Evolutionary conservation across 176 grass and related monocot species (phyloP).

Genomic region (barley (Hordeum vulgare)): DNA sequence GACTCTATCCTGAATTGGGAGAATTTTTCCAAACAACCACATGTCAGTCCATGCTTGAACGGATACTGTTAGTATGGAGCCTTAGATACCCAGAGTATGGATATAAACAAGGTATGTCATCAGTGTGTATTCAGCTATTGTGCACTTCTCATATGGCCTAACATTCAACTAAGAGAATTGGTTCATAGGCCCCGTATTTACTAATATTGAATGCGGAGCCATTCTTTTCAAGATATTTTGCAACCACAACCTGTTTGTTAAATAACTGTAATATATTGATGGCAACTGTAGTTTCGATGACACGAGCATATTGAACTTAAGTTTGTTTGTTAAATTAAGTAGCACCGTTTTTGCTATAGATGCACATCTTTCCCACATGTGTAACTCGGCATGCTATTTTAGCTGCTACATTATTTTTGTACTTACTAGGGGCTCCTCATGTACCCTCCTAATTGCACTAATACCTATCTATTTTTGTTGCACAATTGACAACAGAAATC

Average conservation of each 20-base stretch:
- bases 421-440: background rate
- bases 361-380: background rate
- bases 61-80: constrained; percentile 86
- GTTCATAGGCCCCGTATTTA: background rate
- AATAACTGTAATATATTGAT: background rate
- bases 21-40: constrained; percentile 74
- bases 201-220: background rate
- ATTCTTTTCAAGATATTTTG: background rate
- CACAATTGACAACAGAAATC: constrained; percentile 24
- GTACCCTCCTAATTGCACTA: background rate
- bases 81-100: constrained; percentile 92
- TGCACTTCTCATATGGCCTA: constrained; percentile 13
- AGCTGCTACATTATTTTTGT: background rate
- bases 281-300: background rate
- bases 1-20: constrained; percentile 81
- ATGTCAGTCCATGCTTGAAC: constrained; percentile 83
- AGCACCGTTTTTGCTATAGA: too few species aligned
- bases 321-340: background rate
- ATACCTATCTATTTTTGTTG: constrained; percentile 5
- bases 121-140: background rate
- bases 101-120: constrained; percentile 74
- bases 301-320: background rate
- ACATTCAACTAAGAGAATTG: background rate
- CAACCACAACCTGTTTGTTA: constrained; percentile 3
- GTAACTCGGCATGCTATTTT: background rate